These are phyloP conservation scores for Serpula lacrymans DNA, from an alignment of 768 basidiomycete species.

Conservation along the genomic window DNA sequence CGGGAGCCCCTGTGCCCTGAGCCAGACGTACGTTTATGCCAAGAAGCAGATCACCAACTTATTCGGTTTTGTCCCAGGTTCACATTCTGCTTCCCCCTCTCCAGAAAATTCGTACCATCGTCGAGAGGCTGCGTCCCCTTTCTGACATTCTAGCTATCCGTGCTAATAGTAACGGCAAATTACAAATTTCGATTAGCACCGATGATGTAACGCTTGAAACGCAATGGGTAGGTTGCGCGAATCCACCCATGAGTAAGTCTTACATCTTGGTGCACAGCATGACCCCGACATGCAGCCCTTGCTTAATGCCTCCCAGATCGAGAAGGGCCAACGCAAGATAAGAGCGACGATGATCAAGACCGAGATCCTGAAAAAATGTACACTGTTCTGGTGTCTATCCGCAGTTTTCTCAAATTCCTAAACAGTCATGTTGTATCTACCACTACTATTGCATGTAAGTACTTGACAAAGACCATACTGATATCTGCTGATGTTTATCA, in stretches of 20 bases:
- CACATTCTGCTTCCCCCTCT: conserved; percentile 77
- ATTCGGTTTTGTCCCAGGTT: conserved; percentile 41
- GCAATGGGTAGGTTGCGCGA: conserved; percentile 70
- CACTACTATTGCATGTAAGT: conserved; percentile 81
- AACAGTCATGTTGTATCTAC: conserved; percentile 77
- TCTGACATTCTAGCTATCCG: conserved; percentile 66
- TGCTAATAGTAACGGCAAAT: conserved; percentile 61
- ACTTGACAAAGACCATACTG: too few relatives aligned
- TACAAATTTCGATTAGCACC: conserved; percentile 53
- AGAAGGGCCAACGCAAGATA: conserved; percentile 20
- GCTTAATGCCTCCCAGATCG: conserved; percentile 11
- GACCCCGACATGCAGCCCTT: not conserved
- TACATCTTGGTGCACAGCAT: conserved; percentile 4
- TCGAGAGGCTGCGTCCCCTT: conserved; percentile 69
- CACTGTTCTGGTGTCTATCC: conserved; percentile 65
- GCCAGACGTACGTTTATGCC: conserved; percentile 60
- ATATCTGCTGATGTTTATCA: not conserved
- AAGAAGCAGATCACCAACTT: not conserved
- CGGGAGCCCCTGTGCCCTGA: conserved; percentile 83
- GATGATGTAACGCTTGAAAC: conserved; percentile 79
- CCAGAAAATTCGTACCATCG: conserved; percentile 71
- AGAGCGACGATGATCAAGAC: conserved; percentile 33
- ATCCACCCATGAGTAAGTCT: conserved; percentile 51
- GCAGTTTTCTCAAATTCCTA: conserved; percentile 79
- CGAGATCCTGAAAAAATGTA: conserved; percentile 49